Conservation (phyloP, 139 green algal species). For the Chlamydomonas asymmetrica region DNA sequence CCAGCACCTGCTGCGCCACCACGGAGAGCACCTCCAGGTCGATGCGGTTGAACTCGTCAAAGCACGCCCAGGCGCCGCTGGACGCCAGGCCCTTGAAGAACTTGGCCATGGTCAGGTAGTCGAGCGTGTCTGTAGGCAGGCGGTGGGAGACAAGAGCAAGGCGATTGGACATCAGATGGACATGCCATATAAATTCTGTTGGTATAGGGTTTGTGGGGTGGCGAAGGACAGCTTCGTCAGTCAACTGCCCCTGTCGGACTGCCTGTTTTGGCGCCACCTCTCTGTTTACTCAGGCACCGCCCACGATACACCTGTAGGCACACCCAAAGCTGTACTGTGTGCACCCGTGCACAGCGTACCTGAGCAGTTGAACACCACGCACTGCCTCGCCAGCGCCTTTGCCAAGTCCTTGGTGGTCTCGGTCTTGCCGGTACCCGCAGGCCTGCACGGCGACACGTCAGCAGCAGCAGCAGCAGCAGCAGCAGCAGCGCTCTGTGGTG, state of each 20-base stretch:
- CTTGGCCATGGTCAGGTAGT: conserved; percentile 72
- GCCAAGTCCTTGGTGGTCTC: conserved; percentile 86
- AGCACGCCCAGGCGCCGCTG: conserved; percentile 76
- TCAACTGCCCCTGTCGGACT: too few relatives aligned
- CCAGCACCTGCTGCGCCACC: conserved; percentile 70
- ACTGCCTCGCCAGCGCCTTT: conserved; percentile 79
- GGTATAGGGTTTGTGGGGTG: too few relatives aligned
- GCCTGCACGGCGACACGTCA: conserved; percentile 22
- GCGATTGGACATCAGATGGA: too few relatives aligned
- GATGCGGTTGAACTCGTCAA: conserved; percentile 84
- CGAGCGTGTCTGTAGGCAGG: conserved; percentile 57
- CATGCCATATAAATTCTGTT: too few relatives aligned
- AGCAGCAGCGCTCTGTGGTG: too few relatives aligned
- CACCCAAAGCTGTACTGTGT: too few relatives aligned
- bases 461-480: background rate
- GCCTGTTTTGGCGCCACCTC: too few relatives aligned
- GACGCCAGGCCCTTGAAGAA: conserved; percentile 84
- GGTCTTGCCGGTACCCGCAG: conserved; percentile 75
- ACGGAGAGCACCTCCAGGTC: conserved; percentile 69
- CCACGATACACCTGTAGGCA: background rate
- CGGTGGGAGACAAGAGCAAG: too few relatives aligned
- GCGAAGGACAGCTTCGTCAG: conserved; percentile 31
- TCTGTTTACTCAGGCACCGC: background rate
- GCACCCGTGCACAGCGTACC: conserved; percentile 50
- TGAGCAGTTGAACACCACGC: conserved; percentile 86